Evolutionary conservation across 2,329 filamentous ascomycete genomes (phyloP).

Genomic region (Colletotrichum paranaense): DNA sequence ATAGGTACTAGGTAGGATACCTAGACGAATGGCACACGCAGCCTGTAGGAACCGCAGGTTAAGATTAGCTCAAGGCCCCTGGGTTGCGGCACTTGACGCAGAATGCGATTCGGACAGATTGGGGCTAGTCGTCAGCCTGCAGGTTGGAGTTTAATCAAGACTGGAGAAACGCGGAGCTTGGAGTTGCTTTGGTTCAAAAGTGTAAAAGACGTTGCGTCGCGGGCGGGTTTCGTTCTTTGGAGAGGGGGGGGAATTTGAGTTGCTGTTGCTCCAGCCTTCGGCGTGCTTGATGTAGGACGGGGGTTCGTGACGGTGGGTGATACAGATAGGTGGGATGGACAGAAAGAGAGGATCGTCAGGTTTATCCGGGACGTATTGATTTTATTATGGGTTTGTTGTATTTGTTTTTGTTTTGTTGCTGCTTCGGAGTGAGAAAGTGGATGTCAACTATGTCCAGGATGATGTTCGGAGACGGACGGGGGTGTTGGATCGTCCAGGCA

Average conservation of each 20-base stretch:
- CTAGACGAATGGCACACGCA: neutral
- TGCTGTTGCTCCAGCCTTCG: too few species aligned
- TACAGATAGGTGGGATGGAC: neutral
- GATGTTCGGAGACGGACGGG: neutral
- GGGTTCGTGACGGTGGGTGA: slow-evolving; percentile 5
- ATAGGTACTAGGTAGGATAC: neutral
- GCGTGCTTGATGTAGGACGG: neutral
- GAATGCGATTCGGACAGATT: slow-evolving; percentile 26
- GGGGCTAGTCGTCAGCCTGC: slow-evolving; percentile 13
- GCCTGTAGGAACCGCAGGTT: neutral
- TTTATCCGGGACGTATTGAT: neutral
- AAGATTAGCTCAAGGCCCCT: slow-evolving; percentile 28
- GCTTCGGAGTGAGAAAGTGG: neutral
- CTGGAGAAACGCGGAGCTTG: slow-evolving; percentile 5
- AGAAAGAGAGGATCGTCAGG: neutral
- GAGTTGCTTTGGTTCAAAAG: neutral
- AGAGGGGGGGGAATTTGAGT: too few species aligned
- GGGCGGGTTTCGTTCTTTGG: neutral
- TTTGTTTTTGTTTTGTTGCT: slow-evolving; percentile 7
- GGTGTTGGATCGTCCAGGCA: too few species aligned
- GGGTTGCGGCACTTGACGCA: slow-evolving; percentile 14
- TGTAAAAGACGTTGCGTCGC: neutral
- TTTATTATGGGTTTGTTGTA: neutral
- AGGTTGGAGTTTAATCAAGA: slow-evolving; percentile 33
- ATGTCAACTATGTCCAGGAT: neutral